Evolutionary conservation across 2,329 filamentous ascomycete species (phyloP).

Genomic region (Colletotrichum siamense): DNA sequence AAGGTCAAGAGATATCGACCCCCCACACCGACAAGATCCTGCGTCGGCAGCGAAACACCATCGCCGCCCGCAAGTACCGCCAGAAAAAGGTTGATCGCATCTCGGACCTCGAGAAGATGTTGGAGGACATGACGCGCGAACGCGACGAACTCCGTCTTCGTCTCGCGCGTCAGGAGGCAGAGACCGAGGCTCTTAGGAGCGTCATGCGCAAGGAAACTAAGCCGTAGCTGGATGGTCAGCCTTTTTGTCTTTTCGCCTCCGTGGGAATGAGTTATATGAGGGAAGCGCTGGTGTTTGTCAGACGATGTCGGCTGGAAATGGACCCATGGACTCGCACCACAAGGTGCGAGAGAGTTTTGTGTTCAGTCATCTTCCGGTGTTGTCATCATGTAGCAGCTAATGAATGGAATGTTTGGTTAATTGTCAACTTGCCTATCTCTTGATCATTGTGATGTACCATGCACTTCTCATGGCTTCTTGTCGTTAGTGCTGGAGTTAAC

Average conservation of each 20-base stretch:
- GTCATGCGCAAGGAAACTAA: slow-evolving; percentile 38
- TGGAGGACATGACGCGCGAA: slow-evolving; percentile 65
- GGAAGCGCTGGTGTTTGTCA: background rate
- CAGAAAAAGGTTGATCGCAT: slow-evolving; percentile 74
- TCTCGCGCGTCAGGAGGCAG: slow-evolving; percentile 69
- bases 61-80: slow-evolving; percentile 74
- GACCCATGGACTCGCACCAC: background rate
- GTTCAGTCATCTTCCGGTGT: background rate
- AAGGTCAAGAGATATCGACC: background rate
- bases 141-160: slow-evolving; percentile 67
- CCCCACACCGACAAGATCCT: slow-evolving; percentile 32
- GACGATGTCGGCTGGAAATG: background rate
- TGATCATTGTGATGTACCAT: background rate
- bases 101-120: slow-evolving; percentile 62
- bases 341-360: background rate
- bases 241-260: background rate
- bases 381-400: background rate
- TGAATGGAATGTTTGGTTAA: background rate
- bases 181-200: slow-evolving; percentile 64
- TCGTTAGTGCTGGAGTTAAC: background rate
- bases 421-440: background rate
- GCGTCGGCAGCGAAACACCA: slow-evolving; percentile 72
- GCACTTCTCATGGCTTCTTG: background rate
- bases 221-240: background rate
- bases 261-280: background rate